Conservation (phyloP, 169 alveolate species). For the Eimeria necatrix region DNA sequence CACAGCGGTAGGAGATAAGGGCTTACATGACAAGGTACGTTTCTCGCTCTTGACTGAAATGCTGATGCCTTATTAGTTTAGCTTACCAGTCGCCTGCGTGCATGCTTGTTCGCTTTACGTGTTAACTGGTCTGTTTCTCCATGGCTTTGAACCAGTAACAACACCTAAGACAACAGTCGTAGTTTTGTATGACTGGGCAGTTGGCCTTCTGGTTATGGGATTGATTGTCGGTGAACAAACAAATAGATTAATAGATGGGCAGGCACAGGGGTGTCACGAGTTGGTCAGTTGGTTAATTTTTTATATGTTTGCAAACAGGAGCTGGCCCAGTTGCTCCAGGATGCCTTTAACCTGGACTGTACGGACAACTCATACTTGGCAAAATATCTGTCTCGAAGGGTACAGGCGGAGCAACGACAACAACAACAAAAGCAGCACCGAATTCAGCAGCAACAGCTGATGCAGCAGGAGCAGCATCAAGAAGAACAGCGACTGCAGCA, state of each 20-base stretch:
- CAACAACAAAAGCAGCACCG: slow-evolving; percentile 56
- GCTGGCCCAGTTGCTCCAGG: slow-evolving; percentile 83
- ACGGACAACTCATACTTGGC: slow-evolving; percentile 82
- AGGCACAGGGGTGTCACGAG: too few relatives aligned
- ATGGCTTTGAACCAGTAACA: too few relatives aligned
- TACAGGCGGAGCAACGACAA: slow-evolving; percentile 37
- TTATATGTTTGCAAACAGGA: slow-evolving; percentile 70
- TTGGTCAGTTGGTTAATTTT: background rate
- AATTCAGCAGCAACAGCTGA: slow-evolving; percentile 41
- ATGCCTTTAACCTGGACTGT: slow-evolving; percentile 83
- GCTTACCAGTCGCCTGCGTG: too few relatives aligned
- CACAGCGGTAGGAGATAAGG: slow-evolving; percentile 84
- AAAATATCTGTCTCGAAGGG: slow-evolving; percentile 77
- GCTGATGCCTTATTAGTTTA: too few relatives aligned
- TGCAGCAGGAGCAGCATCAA: background rate
- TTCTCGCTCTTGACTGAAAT: background rate
- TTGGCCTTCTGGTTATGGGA: too few relatives aligned
- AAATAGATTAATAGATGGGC: too few relatives aligned
- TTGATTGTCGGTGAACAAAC: too few relatives aligned
- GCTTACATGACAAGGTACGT: slow-evolving; percentile 44
- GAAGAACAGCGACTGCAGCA: slow-evolving; percentile 48
- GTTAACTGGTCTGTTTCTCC: too few relatives aligned
- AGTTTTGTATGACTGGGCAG: too few relatives aligned
- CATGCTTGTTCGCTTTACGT: too few relatives aligned
- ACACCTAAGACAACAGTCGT: too few relatives aligned